A percentile compares a stretch with the other conserved stretches of the same genome.
These are phyloP conservation scores for Macrophomina phaseolina DNA, from an alignment of 2,329 filamentous ascomycete species.

Conservation along the genomic window DNA sequence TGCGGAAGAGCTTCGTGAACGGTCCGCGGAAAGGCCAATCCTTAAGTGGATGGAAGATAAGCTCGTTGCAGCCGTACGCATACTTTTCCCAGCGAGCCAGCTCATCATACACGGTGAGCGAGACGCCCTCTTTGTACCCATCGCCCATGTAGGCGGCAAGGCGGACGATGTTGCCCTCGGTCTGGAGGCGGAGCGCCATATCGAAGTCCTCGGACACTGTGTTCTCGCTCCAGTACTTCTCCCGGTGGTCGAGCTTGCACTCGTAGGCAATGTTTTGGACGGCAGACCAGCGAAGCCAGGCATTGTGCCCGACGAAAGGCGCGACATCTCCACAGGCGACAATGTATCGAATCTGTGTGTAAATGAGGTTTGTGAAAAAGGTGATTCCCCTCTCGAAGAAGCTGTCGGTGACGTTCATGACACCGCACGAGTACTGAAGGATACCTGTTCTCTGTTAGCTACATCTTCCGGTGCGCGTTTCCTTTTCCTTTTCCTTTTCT, in stretches of 20 bases:
- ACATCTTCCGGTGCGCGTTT: no score
- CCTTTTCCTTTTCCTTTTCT: no score
- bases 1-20: constrained; percentile 68
- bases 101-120: constrained; percentile 75
- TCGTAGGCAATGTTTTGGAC: constrained; percentile 61
- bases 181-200: constrained; percentile 61
- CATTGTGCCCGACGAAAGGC: constrained; percentile 80
- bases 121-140: constrained; percentile 76
- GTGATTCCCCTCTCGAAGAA: constrained; percentile 80
- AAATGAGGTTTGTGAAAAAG: constrained; percentile 80
- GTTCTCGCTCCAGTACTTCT: constrained; percentile 75
- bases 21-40: constrained; percentile 67
- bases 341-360: constrained; percentile 72
- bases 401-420: constrained; percentile 75
- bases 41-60: constrained; percentile 72
- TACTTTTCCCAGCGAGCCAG: constrained; percentile 76
- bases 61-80: constrained; percentile 57
- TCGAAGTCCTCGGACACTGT: constrained; percentile 73
- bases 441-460: constrained; percentile 46
- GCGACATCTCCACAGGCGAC: constrained; percentile 75
- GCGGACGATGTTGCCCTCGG: constrained; percentile 70
- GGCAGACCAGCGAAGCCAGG: constrained; percentile 72
- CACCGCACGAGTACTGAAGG: constrained; percentile 76
- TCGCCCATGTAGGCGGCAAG: constrained; percentile 70
- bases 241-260: constrained; percentile 62